These are phyloP conservation scores for Malassezia equina DNA, from an alignment of 1,284 basidiomycete species.

Conservation along the genomic window DNA sequence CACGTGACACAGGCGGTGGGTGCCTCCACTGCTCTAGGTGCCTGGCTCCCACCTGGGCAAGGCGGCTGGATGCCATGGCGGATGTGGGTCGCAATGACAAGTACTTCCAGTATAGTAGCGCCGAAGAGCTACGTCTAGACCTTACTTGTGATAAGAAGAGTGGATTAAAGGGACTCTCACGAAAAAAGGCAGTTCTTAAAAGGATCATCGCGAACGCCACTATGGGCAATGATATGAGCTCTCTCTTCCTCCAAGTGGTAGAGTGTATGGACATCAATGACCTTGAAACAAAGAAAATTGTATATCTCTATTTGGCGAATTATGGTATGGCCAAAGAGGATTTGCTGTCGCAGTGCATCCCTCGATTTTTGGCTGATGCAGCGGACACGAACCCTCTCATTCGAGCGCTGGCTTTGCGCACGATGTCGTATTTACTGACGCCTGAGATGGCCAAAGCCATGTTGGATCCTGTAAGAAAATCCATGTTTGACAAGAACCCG, in stretches of 20 bases:
- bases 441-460: slow-evolving; percentile 57
- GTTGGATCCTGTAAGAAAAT: slow-evolving; percentile 72
- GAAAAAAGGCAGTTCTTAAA: slow-evolving; percentile 43
- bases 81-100: slow-evolving; percentile 42
- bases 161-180: slow-evolving; percentile 31
- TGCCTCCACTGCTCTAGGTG: neutral
- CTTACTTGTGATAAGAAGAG: slow-evolving; percentile 45
- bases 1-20: slow-evolving; percentile 10
- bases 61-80: slow-evolving; percentile 20
- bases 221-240: slow-evolving; percentile 65
- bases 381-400: slow-evolving; percentile 83
- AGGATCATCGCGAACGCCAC: slow-evolving; percentile 48
- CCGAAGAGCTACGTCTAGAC: slow-evolving; percentile 43
- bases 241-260: slow-evolving; percentile 77
- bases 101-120: slow-evolving; percentile 45
- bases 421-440: slow-evolving; percentile 84
- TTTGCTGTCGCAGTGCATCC: slow-evolving; percentile 74
- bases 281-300: slow-evolving; percentile 95
- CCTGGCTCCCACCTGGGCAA: neutral
- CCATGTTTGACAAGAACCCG: slow-evolving; percentile 76
- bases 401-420: slow-evolving; percentile 80
- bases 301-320: slow-evolving; percentile 64
- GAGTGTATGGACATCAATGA: slow-evolving; percentile 70
- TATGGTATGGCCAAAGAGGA: slow-evolving; percentile 80
- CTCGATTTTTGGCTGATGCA: slow-evolving; percentile 82